phyloP scores from a whole-genome alignment of 2,329 filamentous ascomycete genomes.

The Stylonectria norvegica region DNA sequence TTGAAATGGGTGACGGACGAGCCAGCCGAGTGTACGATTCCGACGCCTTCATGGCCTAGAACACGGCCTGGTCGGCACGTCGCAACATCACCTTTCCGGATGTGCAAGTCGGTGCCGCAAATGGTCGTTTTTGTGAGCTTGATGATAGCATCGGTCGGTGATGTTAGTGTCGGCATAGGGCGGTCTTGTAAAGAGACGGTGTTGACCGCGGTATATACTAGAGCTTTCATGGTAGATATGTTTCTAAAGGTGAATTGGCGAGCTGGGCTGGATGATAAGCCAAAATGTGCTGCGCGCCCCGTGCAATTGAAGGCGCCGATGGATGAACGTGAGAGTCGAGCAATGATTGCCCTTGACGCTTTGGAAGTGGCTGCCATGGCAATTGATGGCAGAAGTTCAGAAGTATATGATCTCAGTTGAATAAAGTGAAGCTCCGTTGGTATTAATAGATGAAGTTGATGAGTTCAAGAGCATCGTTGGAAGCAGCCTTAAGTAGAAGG shows the following conservation, averaged over 20 bases:
- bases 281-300: no score
- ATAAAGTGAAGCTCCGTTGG: no score
- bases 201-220: conserved; percentile 39
- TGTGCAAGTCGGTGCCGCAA: conserved; percentile 55
- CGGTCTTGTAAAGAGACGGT: conserved; percentile 38
- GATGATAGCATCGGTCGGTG: conserved; percentile 47
- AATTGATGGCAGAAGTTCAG: no score
- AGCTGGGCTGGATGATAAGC: no score
- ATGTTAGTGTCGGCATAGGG: conserved; percentile 39
- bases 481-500: no score
- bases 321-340: no score
- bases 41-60: conserved; percentile 53
- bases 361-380: no score
- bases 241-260: neutral
- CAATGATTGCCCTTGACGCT: no score
- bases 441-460: no score
- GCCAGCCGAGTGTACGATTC: conserved; percentile 44
- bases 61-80: conserved; percentile 43
- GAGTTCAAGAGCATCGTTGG: no score
- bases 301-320: no score
- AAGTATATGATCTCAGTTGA: no score
- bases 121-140: conserved; percentile 47
- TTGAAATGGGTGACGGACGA: conserved; percentile 43
- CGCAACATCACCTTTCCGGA: conserved; percentile 51
- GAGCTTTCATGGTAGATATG: conserved; percentile 40